Base-by-base conservation (phyloP, 352 stramenopile genomes). In the Pythium myriotylum region DNA sequence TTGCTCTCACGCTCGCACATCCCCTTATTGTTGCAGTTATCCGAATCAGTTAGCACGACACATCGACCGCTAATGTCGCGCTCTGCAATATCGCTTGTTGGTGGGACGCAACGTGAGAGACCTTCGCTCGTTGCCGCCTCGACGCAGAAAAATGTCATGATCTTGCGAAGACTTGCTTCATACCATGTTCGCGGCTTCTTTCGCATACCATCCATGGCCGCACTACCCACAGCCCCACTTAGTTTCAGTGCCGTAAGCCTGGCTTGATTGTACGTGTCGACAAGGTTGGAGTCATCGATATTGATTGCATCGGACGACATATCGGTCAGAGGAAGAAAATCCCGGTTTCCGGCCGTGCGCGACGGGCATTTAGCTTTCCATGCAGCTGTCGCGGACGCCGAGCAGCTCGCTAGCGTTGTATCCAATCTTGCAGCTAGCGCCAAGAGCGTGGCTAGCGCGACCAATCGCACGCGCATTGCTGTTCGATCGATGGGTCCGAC, bases 1-100 rank as follows among this genome's bases (percentile, higher is more conserved):
- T 91, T 94, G 69, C 74, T 83, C 43, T 79, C 69, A 35, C 81
- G 81, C 53, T 94, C 85, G 40, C 85, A 94, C 41, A 83, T 54
- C 0, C 79, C 83, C 41, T 86, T 72, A 35, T 40, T 76, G 49
- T 62, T 74, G 74, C 83, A 94, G n/a, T 72, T 81, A 39, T 81
- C 62, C 0, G 59, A 29, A 19, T 78, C 83, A 4, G 58, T 72
- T 51, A 91, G 71, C 19, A 73, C 56, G 29, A 91, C 72, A 48
- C 85, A 94, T 13, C 76, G 67, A 41, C 76, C 77, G 33, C 67
- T 69, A 35, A 76, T 70, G 55, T 89, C 80, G 14, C 66, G 72
- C 22, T 83, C 81, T 0, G 85, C 83, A 9, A 74, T 62, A 4
- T 57, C 54, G 22, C 77, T 92, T 3, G 77, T 76, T 0, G 59